Base-by-base conservation (phyloP, 768 basidiomycete species). In the Suillus tomentosus region DNA sequence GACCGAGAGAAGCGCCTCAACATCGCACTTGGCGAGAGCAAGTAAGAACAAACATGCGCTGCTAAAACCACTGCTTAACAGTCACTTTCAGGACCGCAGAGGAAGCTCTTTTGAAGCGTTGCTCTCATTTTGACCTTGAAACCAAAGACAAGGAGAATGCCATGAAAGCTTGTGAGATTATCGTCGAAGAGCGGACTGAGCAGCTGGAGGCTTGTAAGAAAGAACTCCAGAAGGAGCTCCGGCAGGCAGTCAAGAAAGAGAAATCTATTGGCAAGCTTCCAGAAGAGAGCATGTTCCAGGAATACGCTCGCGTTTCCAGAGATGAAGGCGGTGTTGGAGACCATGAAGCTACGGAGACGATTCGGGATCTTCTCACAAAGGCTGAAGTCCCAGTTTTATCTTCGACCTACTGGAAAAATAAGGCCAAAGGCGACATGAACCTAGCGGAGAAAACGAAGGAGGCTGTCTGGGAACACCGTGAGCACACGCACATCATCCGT, bases 81-180 rank as follows among this genome's bases (percentile, higher is more conserved):
- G 61, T 62, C 64, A 65, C 53, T 24, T 61, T 43, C 65, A 95
- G 93, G 69, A 85, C 93, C 65, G 93, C 93, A 3, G 93, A 95
- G 71, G 94, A 97, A 79, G 95, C 95, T 2, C 84, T 98, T 13
- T 82, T 98, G 64, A 98, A 98, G 73, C 90, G 96, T 45, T 96
- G 95, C 73, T 96, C 95, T 6, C 95, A 96, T 73, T 98, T 96
- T 75, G 93, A 95, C 68, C 81, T 95, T 40, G 92, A 94, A 62
- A 85, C 84, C n/a, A 86, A 83, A 66, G 83, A 81, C 39, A 80
- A 79, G 63, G 84, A 85, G 65, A 85, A 95, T 66, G 95, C 96
- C 0, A 90, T 92, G 85, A 91, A 90, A 70, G 94, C 95, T 4
- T 97, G 96, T 75, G 93, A 98, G 67, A 86, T 94, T 68, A 96